Evolutionary conservation across 495 filamentous ascomycete species (phyloP), one percentile per base, ranked within the genome.

Genomic region (Aspergillus panamensis): DNA sequence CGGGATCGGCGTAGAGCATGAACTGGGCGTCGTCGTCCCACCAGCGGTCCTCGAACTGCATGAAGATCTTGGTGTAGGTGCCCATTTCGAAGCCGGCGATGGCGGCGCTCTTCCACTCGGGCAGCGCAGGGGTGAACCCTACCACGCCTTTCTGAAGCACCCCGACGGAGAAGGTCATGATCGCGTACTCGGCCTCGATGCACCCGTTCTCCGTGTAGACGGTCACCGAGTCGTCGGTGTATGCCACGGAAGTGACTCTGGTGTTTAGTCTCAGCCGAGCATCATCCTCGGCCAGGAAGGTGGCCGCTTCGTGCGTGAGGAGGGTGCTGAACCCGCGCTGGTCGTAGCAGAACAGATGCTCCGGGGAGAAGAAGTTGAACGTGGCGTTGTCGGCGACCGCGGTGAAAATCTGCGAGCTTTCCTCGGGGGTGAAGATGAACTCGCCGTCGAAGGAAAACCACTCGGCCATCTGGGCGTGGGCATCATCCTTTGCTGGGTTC

Each of bases 51-150:
- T 84, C 70, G 68, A 90, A 90, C 55, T 87, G 86, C 1, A 89
- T 69, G 73, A 90, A 90, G 55, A 90, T 84, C 64, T 90, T 90
- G 52, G 86, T 90, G 72, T 89, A 91, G 0, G 84, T 90, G 14
- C 82, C 86, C 81, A 91, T 88, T 52, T 78, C 75, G 67, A 88
- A 88, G 40, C 78, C 80, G 6, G 82, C 77, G 59, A 89, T 85
- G 13, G 82, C 82, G 21, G 77, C 76, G 14, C 78, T 73, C 64
- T 91, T 90, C 87, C 86, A 89, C 14, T 69, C 62, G 0, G 87
- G 87, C 0, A 90, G 72, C 2, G 68, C 63, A 0, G 87, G 87
- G 10, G 70, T 60, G 66, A 90, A 90, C 0, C 64, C 69, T 4
- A 90, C 79, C 2, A 74, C 73, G 43, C 82, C 77, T 52, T 82